phyloP scores from a whole-genome alignment of 179 eudicot species.

The Actinidia chinensis region DNA sequence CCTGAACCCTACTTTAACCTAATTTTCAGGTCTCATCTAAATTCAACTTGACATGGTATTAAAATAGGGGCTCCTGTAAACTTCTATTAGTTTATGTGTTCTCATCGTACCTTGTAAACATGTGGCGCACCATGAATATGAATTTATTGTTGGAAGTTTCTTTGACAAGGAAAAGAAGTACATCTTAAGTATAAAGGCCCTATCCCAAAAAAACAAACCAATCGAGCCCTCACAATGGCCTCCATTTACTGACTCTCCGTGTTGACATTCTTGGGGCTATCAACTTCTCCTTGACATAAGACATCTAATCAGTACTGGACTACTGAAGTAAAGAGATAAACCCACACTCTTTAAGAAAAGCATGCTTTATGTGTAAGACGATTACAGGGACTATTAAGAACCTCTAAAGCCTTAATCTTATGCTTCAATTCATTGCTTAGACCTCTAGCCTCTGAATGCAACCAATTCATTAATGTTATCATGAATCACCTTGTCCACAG shows the following conservation, averaged over 20 bases:
- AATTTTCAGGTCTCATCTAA: no score
- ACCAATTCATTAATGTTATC: constrained; percentile 88
- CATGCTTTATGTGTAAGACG: constrained; percentile 23
- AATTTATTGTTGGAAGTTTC: constrained; percentile 78
- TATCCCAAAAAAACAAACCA: constrained; percentile 87
- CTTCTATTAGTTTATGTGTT: constrained; percentile 1
- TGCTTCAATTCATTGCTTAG: constrained; percentile 98
- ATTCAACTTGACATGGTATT: no score
- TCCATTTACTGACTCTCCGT: constrained; percentile 99
- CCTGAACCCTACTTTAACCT: no score
- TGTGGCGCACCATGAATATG: constrained; percentile 96
- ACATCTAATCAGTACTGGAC: constrained; percentile 26
- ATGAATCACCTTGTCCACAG: constrained; percentile 72
- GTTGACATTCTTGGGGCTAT: constrained; percentile 86
- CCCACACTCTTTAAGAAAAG: constrained; percentile 15
- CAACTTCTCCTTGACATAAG: constrained; percentile 65
- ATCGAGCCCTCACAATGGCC: constrained; percentile 80
- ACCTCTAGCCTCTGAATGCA: constrained; percentile 88
- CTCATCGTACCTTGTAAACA: constrained; percentile 69
- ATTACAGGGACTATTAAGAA: constrained; percentile 89
- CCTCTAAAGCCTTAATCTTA: constrained; percentile 88
- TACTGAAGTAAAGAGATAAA: constrained; percentile 12
- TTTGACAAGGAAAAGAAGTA: constrained; percentile 98
- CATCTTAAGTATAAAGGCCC: constrained; percentile 89
- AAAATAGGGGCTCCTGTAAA: background rate